Evolutionary conservation across 2,329 filamentous ascomycete genomes (phyloP), one percentile per base, ranked within the genome.

Genomic region (Anthostomella pinea): DNA sequence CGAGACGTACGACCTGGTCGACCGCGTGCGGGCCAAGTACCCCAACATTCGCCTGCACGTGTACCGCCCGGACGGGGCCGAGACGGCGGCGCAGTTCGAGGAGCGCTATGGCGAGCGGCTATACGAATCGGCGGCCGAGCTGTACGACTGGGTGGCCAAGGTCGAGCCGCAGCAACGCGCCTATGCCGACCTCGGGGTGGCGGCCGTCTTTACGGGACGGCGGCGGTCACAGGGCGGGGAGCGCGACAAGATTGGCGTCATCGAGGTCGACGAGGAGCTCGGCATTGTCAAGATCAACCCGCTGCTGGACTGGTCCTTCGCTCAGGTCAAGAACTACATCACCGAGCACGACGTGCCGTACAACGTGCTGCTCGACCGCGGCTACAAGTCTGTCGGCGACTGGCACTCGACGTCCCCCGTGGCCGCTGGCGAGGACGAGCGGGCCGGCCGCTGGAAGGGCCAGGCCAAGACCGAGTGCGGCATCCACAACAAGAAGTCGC

Each of bases 381-480:
- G 93, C n/a, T 98, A 98, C 77, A 96, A 97, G 77, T 95, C 88
- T 49, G 77, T 98, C 46, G 93, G 93, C 45, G 93, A 98, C 73
- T 97, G 90, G 87, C 93, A 98, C 75, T 95, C 89, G 33, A 98
- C 93, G 4, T 84, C 81, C 52, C 90, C 93, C 9, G 89, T 97
- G 43, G 81, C 75, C 46, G 88, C 91, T 41, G 87, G 87, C 49
- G 93, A 98, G 68, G 93, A 97, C 57, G 93, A 98, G 78, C 84
- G 93, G 33, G 85, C 93, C 7, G 93, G 93, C 40, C 83, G 93
- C 52, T 98, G 93, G 93, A 96, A 95, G 77, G 93, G 93, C 45
- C 85, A 89, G 65, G 70, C 76, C 57, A 98, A 98, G 83, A 94
- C 89, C 11, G 93, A 98, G 72, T 98, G 93, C 64, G 93, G 93